Base-by-base conservation (phyloP, 2,329 filamentous ascomycete genomes). In the Pseudogymnoascus sp. region DNA sequence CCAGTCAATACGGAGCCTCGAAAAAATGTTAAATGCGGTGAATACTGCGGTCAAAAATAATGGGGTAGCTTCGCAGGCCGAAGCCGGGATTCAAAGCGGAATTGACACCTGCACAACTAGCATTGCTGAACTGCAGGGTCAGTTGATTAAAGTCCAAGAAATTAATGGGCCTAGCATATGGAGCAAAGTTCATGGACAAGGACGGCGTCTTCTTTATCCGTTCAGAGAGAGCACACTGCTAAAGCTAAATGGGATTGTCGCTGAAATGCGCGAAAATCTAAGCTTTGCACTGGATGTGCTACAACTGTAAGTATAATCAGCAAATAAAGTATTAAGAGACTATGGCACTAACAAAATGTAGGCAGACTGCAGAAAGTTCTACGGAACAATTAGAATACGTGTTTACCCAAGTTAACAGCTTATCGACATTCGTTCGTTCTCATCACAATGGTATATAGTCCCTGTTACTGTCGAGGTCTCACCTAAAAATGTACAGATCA, bases 181-280 rank as follows among this genome's bases (percentile, higher is more conserved):
- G 38, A 35, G 59, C 21, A 66, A 56, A 46, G 40, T 67, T 15
- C 53, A 62, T n/a, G 64, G 59, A 15, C 56, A 63, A 13, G 63
- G 65, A 38, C 40, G 64, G 23, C 37, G 63, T 23, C 33, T 64
- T 31, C 37, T 66, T 7, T 67, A 67, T 63, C 65, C 65, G 13
- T 67, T 67, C 19, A 23, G 65, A 56, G 64, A 66, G 7, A 66
- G 65, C 37, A 67, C 65, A 21, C 62, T 67, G 31, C 35, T 63
- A 29, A 67, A 63, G n/a, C 37, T 66, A 19, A 62, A 56, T 40
- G 64, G 53, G 44, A 65, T 53, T 42, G 35, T 65, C 17, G 29
- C 29, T 21, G 64, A 66, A 17, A 60, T 64, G 35, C 46, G 61
- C 7, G 33, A n/a, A 11, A 64, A 65, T 56, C 19, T 66, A 17